Base-by-base conservation (phyloP, 805 yeast species). In the Ogataea nitratoaversa region DNA sequence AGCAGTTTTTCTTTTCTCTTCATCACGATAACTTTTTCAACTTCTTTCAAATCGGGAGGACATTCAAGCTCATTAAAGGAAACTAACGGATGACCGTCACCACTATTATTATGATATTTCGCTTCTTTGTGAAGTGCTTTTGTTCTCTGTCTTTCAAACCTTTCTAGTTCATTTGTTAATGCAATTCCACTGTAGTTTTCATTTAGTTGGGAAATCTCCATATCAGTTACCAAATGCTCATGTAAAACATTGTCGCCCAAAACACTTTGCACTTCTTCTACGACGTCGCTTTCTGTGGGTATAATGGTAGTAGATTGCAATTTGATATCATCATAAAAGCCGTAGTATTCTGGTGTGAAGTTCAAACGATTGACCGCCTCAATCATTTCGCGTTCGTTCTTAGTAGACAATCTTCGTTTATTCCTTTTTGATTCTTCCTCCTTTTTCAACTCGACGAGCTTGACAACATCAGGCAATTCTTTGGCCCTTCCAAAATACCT, bases 401-500 rank as follows among this genome's bases (percentile, higher is more conserved):
- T 38, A 31, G 59, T 48, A 12, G 43, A 44, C 20, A 29, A 14
- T 34, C 39, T 44, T n/a, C 25, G 18, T 8, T 47, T 44, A 7
- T 41, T n/a, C 40, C 43, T 30, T 44, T 48, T 24, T 42, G 51
- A 25, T 38, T 53, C 32, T 53, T 57, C 40, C 23, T 48, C 47
- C 29, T 40, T 52, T 33, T 40, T 54, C 49, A 66, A 57, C 38
- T 67, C 66, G 16, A 78, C 45, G 18, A 75, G 46, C 42, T 70
- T 70, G 38, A 70, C 65, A 7, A 84, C 90, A 46, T 85, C 96
- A 0, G 88, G 84, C 8, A 89, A 62, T 32, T 87, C 91, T 38
- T 76, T 70, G 0, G 96, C 95, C 36, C 95, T 63, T 0, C 97
- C 97, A 62, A 78, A 90, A 60, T 84, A 90, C 40, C 83, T 65